Conservation (phyloP, 371 early-diverging fungal genomes). For the Gilbertella persicaria region DNA sequence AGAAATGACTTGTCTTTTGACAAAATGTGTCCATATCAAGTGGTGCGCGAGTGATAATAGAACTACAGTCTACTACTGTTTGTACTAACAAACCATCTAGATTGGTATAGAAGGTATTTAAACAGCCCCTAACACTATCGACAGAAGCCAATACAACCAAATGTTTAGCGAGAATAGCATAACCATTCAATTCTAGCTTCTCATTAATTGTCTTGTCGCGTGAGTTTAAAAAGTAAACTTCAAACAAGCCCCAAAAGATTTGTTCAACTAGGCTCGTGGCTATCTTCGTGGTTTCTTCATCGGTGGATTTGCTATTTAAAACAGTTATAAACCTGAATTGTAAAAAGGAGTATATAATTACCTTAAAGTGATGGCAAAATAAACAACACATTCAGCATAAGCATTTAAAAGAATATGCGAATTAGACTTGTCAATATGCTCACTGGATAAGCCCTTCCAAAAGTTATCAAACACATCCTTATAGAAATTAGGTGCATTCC, state of each 20-base stretch:
- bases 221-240: constrained; percentile 20
- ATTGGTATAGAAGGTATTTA: constrained; percentile 20
- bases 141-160: constrained; percentile 23
- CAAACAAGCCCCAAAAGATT: constrained; percentile 20
- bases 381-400: constrained; percentile 62
- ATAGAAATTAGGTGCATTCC: constrained; percentile 49
- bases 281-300: constrained; percentile 2
- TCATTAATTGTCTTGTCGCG: constrained; percentile 21
- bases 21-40: constrained; percentile 33
- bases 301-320: constrained; percentile 20
- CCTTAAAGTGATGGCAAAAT: constrained; percentile 53
- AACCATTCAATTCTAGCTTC: constrained; percentile 23
- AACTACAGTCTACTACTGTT: constrained; percentile 31
- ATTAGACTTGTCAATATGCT: constrained; percentile 54
- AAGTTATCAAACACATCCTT: constrained; percentile 65
- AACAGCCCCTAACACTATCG: constrained; percentile 18
- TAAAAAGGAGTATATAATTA: constrained; percentile 14
- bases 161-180: constrained; percentile 32
- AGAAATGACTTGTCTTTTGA: constrained; percentile 22
- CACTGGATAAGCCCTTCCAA: constrained; percentile 65
- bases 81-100: constrained; percentile 28
- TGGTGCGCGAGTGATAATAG: constrained; percentile 7
- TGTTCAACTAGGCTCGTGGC: constrained; percentile 16
- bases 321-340: too few relatives aligned
- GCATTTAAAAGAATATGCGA: constrained; percentile 59